Evolutionary conservation across 2,329 filamentous ascomycete species (phyloP).

Genomic region (Pleoardoris graminearum): DNA sequence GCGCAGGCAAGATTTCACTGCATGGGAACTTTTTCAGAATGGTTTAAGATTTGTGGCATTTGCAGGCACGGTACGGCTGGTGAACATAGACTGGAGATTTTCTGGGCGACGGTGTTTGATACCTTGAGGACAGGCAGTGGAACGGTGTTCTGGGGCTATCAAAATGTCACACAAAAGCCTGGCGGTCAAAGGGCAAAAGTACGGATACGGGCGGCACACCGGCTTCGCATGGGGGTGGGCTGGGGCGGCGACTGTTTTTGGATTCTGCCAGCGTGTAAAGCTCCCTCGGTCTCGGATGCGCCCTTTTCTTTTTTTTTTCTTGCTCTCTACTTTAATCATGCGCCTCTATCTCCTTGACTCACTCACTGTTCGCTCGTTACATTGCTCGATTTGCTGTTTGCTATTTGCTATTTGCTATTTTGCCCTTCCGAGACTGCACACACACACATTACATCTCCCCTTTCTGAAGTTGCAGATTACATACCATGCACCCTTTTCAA

Average conservation of each 20-base stretch:
- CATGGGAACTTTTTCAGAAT: constrained; percentile 38
- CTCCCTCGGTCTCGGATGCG: constrained; percentile 3
- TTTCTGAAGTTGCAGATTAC: too few relatives aligned
- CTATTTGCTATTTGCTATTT: too few relatives aligned
- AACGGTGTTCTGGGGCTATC: constrained; percentile 38
- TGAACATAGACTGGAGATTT: constrained; percentile 45
- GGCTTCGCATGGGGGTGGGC: constrained; percentile 15
- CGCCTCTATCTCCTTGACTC: too few relatives aligned
- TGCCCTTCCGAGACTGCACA: too few relatives aligned
- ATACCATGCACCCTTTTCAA: too few relatives aligned
- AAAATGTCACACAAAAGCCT: constrained; percentile 35
- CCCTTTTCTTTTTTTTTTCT: constrained; percentile 21
- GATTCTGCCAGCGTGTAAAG: constrained; percentile 19
- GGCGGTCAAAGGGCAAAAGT: constrained; percentile 30
- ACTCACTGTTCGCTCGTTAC: too few relatives aligned
- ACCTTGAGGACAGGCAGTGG: constrained; percentile 33
- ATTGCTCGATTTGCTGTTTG: too few relatives aligned
- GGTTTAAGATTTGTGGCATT: constrained; percentile 45
- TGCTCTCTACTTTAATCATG: too few relatives aligned
- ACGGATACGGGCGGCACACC: constrained; percentile 31
- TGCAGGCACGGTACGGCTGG: constrained; percentile 40
- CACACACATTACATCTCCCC: too few relatives aligned
- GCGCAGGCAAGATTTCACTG: constrained; percentile 40
- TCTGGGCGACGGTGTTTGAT: constrained; percentile 44
- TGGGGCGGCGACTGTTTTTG: constrained; percentile 23